These are phyloP conservation scores for Coelastrella sp. DNA, from an alignment of 139 green algal species.

Conservation along the genomic window DNA sequence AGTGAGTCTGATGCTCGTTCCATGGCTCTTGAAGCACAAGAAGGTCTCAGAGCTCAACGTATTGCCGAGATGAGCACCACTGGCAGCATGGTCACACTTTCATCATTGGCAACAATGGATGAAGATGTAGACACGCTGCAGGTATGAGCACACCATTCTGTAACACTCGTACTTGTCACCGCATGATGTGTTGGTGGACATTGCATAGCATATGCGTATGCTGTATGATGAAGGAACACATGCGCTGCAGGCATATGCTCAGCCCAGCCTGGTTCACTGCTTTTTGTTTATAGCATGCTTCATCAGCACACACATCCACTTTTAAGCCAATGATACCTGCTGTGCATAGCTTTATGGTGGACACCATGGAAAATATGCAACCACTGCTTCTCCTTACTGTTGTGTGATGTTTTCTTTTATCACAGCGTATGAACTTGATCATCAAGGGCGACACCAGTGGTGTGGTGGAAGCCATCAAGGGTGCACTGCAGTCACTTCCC, in stretches of 20 bases:
- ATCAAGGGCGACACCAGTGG: conserved; percentile 88
- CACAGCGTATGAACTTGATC: conserved; percentile 91
- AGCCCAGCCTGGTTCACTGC: too few species aligned
- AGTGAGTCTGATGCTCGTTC: conserved; percentile 76
- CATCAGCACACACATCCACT: too few species aligned
- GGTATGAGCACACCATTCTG: neutral
- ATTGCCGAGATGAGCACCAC: conserved; percentile 54
- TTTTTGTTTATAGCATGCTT: too few species aligned
- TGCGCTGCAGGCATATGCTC: too few species aligned
- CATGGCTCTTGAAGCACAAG: conserved; percentile 46
- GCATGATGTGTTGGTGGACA: too few species aligned
- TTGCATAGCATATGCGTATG: too few species aligned
- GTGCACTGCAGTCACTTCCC: conserved; percentile 70
- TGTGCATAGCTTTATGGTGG: too few species aligned
- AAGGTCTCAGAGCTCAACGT: conserved; percentile 27
- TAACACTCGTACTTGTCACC: neutral
- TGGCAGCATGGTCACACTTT: conserved; percentile 90
- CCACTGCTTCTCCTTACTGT: too few species aligned
- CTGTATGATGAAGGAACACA: too few species aligned
- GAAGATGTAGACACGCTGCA: conserved; percentile 66
- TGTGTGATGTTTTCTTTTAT: neutral
- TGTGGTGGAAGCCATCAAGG: conserved; percentile 91
- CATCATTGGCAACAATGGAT: conserved; percentile 83
- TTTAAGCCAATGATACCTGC: too few species aligned
- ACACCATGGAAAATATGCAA: too few species aligned